These are phyloP conservation scores for Peniophora sp. DNA, from an alignment of 1,284 basidiomycete species.

Conservation along the genomic window DNA sequence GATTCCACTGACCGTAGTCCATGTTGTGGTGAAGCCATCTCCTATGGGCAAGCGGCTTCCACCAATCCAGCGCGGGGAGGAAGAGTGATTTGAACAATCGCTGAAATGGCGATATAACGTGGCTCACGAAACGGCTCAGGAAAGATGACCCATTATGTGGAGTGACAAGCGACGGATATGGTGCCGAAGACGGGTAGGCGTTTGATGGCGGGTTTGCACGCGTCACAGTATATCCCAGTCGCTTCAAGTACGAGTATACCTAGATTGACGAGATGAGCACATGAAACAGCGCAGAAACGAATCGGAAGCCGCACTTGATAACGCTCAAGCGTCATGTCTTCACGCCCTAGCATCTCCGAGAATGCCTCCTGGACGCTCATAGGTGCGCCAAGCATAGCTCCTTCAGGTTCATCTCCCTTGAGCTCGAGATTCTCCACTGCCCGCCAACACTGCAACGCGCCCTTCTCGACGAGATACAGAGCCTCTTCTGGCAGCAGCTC, in stretches of 20 bases:
- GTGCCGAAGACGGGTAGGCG: conserved; percentile 49
- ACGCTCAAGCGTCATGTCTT: conserved; percentile 72
- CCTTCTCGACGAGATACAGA: conserved; percentile 87
- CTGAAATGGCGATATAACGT: conserved; percentile 27
- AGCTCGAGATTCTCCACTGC: conserved; percentile 16
- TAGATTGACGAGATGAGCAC: conserved; percentile 20
- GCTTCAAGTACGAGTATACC: conserved; percentile 89
- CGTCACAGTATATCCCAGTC: conserved; percentile 86
- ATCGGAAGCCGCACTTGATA: conserved; percentile 61
- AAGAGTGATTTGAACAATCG: conserved; percentile 22
- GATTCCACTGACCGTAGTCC: conserved; percentile 34
- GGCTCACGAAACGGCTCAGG: conserved; percentile 21
- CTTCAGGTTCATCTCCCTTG: conserved; percentile 15
- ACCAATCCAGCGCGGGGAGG: conserved; percentile 41
- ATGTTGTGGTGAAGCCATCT: conserved; percentile 38
- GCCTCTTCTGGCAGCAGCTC: conserved; percentile 93
- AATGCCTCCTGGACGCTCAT: conserved; percentile 93
- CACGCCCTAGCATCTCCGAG: conserved; percentile 72
- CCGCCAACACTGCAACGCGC: conserved; percentile 79
- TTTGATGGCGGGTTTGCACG: conserved; percentile 56
- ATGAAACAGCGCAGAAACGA: background rate
- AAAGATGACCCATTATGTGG: conserved; percentile 14
- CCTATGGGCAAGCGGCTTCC: conserved; percentile 43
- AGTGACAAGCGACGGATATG: conserved; percentile 12
- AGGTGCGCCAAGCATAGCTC: conserved; percentile 47